These are phyloP conservation scores for Trichomonas gallinae DNA, from an alignment of 208 protist species.

Conservation along the genomic window DNA sequence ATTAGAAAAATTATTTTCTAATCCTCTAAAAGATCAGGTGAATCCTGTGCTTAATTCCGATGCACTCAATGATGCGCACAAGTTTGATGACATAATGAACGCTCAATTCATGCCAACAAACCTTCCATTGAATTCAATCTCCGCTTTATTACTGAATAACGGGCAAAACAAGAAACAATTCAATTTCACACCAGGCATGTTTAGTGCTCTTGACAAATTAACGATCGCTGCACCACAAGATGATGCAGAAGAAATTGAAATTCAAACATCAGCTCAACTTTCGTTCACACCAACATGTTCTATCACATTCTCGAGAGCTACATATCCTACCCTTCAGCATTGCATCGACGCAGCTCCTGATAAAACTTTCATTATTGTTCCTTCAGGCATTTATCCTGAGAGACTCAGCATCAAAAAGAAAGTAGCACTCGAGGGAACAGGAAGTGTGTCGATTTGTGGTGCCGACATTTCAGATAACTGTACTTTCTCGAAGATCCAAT, in stretches of 20 bases:
- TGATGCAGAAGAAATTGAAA: background rate
- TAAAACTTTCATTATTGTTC: background rate
- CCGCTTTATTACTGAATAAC: background rate
- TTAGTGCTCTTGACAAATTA: background rate
- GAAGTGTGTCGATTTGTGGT: background rate
- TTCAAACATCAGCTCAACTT: background rate
- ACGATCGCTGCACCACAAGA: background rate
- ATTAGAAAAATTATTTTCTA: background rate
- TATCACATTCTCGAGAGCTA: background rate
- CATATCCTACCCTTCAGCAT: background rate
- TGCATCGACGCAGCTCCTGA: background rate
- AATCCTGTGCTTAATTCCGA: background rate
- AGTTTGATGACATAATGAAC: background rate
- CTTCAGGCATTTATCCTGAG: background rate
- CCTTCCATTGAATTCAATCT: background rate
- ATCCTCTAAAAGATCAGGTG: background rate
- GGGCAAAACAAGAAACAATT: background rate
- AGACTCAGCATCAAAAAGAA: background rate
- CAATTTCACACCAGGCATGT: background rate
- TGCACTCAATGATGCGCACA: background rate
- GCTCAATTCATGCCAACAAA: background rate
- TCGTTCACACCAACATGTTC: background rate
- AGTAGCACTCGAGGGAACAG: background rate
- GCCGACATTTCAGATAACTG: background rate
- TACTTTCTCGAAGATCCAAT: background rate